These are phyloP conservation scores for Heterococcus sp. DNA, from an alignment of 108 stramenopile genomes.

Conservation along the genomic window DNA sequence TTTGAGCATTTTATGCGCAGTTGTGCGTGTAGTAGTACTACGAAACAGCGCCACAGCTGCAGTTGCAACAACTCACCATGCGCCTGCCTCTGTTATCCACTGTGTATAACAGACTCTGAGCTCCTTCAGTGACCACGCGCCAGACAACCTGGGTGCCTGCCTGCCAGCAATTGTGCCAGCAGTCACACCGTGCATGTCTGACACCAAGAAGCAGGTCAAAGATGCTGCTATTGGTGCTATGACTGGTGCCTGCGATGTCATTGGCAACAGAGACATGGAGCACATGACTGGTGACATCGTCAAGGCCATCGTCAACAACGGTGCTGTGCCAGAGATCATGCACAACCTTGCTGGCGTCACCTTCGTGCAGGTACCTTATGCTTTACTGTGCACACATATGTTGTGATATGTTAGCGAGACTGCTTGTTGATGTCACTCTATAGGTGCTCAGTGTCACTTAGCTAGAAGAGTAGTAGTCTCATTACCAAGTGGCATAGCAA, in stretches of 20 bases:
- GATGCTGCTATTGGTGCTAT: constrained; percentile 81
- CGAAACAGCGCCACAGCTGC: no score
- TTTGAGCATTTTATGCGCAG: no score
- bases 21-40: no score
- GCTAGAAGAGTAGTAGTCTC: no score
- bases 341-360: constrained; percentile 88
- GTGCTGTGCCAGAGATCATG: constrained; percentile 80
- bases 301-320: constrained; percentile 82
- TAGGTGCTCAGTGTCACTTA: no score
- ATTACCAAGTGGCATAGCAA: no score
- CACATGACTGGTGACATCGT: constrained; percentile 93
- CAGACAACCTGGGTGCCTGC: constrained; percentile 24
- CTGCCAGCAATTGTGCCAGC: constrained; percentile 40
- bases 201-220: constrained; percentile 47
- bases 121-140: constrained; percentile 37
- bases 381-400: constrained; percentile 51
- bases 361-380: no score
- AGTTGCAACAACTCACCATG: no score
- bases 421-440: no score
- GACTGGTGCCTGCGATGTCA: constrained; percentile 80
- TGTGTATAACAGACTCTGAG: not conserved
- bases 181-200: constrained; percentile 33
- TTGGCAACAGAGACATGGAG: constrained; percentile 97
- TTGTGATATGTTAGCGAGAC: no score
- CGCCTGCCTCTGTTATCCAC: no score